Conservation (phyloP, 179 eudicot species). For the Vitellaria paradoxa region DNA sequence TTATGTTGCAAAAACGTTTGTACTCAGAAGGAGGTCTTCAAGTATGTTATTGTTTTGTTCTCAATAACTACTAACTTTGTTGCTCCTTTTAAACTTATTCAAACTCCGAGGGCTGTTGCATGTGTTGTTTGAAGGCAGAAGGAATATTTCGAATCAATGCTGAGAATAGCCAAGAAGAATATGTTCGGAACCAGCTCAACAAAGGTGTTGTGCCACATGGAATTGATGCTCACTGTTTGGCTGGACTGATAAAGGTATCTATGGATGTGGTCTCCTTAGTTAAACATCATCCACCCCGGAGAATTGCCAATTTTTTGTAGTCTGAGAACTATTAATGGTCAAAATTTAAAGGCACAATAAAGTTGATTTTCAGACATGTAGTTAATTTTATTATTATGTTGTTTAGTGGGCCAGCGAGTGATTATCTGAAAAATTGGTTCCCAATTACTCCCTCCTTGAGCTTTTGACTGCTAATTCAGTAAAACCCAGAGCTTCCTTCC, state of each 20-base stretch:
- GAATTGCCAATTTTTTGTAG: neutral
- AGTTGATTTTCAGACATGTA: neutral
- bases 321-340: neutral
- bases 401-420: neutral
- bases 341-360: neutral
- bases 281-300: neutral
- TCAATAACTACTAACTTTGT: neutral
- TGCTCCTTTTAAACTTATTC: slow-evolving; percentile 6
- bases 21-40: slow-evolving; percentile 49
- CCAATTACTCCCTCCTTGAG: neutral
- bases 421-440: neutral
- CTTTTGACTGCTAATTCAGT: neutral
- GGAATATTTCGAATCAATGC: slow-evolving; percentile 89
- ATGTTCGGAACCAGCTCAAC: slow-evolving; percentile 68
- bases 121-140: slow-evolving; percentile 57
- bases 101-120: neutral
- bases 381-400: neutral
- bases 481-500: neutral
- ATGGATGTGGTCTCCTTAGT: neutral
- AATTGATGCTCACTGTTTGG: slow-evolving; percentile 86
- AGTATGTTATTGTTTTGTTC: slow-evolving; percentile 19
- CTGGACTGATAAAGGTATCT: slow-evolving; percentile 82
- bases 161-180: slow-evolving; percentile 75
- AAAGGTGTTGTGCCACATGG: slow-evolving; percentile 65
- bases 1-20: slow-evolving; percentile 43